Evolutionary conservation across 2,329 filamentous ascomycete species (phyloP).

Genomic region (Colletotrichum endophyticum): DNA sequence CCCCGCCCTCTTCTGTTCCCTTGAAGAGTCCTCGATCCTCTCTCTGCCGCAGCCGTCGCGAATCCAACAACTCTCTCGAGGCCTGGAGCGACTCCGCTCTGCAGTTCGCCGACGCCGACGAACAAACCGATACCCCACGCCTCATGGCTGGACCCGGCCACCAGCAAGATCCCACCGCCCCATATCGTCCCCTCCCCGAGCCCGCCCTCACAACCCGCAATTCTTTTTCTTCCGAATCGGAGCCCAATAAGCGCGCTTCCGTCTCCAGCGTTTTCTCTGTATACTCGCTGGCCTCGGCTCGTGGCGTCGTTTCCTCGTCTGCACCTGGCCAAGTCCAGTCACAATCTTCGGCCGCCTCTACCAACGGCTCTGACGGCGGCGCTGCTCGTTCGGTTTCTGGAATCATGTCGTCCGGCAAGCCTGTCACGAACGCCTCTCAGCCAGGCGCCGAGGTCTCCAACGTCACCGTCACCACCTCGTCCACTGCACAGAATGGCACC

Average conservation of each 20-base stretch:
- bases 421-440: slow-evolving; percentile 42
- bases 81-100: slow-evolving; percentile 43
- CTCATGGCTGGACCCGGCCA: slow-evolving; percentile 40
- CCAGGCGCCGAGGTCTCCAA: slow-evolving; percentile 57
- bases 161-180: slow-evolving; percentile 27
- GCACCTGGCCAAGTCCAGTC: slow-evolving; percentile 50
- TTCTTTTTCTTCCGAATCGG: slow-evolving; percentile 55
- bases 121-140: slow-evolving; percentile 51
- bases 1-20: slow-evolving; percentile 52
- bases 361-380: slow-evolving; percentile 55
- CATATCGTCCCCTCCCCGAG: slow-evolving; percentile 49
- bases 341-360: slow-evolving; percentile 56
- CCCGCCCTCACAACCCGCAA: slow-evolving; percentile 48
- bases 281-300: slow-evolving; percentile 70
- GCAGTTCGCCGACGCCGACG: slow-evolving; percentile 50
- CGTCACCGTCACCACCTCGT: slow-evolving; percentile 59
- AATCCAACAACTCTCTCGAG: slow-evolving; percentile 45
- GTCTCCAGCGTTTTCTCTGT: slow-evolving; percentile 77
- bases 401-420: slow-evolving; percentile 51
- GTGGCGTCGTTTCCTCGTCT: slow-evolving; percentile 57
- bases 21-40: slow-evolving; percentile 47
- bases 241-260: slow-evolving; percentile 68
- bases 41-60: slow-evolving; percentile 45
- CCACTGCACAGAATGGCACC: slow-evolving; percentile 38
- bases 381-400: slow-evolving; percentile 48